These are phyloP conservation scores for Silene latifolia DNA, from an alignment of 148 eudicot genomes.

Conservation along the genomic window DNA sequence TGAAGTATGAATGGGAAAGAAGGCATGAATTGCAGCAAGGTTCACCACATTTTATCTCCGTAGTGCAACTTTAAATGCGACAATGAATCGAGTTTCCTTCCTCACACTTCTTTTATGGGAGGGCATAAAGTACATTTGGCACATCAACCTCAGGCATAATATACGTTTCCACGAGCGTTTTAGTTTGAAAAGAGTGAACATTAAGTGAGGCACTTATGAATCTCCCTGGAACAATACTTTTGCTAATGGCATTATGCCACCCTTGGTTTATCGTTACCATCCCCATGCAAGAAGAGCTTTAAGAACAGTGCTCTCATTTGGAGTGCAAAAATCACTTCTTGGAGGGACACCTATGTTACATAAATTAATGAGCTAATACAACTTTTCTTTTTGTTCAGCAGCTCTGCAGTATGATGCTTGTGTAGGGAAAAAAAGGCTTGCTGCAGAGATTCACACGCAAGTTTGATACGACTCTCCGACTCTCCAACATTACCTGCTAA, in stretches of 20 bases:
- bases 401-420: conserved; percentile 1
- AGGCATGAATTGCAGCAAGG: too few species aligned
- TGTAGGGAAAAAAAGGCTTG: background rate
- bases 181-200: too few species aligned
- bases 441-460: conserved; percentile 5
- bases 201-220: too few species aligned
- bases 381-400: conserved; percentile 11
- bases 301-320: background rate
- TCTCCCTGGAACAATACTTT: background rate
- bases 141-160: too few species aligned
- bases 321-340: too few species aligned
- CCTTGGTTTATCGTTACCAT: background rate
- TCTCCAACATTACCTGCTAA: background rate
- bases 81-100: too few species aligned
- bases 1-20: too few species aligned
- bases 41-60: too few species aligned
- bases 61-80: too few species aligned
- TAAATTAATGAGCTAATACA: background rate
- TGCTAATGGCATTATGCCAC: background rate
- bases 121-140: too few species aligned
- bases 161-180: too few species aligned
- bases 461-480: conserved; percentile 1
- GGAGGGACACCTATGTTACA: background rate
- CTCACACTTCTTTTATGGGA: too few species aligned
- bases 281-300: background rate